Percentiles rank a stretch among this genome's conserved stretches.
Conservation (phyloP, 2,329 filamentous ascomycete genomes). For the Penicillium hordei region DNA sequence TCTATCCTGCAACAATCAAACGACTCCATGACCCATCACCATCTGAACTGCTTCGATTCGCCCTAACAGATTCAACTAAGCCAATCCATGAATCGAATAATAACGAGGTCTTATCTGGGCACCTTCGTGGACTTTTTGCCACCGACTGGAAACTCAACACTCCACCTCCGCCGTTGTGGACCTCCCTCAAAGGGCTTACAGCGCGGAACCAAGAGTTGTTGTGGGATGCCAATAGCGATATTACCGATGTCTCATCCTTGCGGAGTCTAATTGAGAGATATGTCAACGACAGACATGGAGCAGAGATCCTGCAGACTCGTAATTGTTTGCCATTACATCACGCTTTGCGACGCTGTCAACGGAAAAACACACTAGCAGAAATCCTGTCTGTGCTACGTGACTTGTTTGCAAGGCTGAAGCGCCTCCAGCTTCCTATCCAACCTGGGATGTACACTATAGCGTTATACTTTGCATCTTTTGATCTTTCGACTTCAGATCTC, state of each 20-base stretch:
- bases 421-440: constrained; percentile 15
- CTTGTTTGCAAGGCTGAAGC: constrained; percentile 29
- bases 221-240: neutral
- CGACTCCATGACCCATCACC: constrained; percentile 19
- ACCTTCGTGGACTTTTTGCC: constrained; percentile 24
- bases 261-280: constrained; percentile 28
- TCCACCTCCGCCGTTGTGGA: constrained; percentile 26
- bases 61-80: constrained; percentile 27
- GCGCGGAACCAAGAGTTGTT: constrained; percentile 3
- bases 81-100: constrained; percentile 1
- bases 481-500: constrained; percentile 32
- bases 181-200: constrained; percentile 16
- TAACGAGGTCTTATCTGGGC: constrained; percentile 11
- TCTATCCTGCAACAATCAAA: neutral
- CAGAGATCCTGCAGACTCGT: constrained; percentile 6
- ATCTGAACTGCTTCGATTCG: constrained; percentile 36
- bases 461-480: constrained; percentile 34
- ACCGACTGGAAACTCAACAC: constrained; percentile 21
- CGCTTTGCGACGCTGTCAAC: constrained; percentile 27
- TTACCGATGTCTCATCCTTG: constrained; percentile 17
- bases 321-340: constrained; percentile 15
- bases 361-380: constrained; percentile 29
- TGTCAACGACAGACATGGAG: constrained; percentile 14
- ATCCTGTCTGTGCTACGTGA: constrained; percentile 35
- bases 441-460: constrained; percentile 23